phyloP scores from a whole-genome alignment of 345 rosid species.

The Eucalyptus cloeziana region DNA sequence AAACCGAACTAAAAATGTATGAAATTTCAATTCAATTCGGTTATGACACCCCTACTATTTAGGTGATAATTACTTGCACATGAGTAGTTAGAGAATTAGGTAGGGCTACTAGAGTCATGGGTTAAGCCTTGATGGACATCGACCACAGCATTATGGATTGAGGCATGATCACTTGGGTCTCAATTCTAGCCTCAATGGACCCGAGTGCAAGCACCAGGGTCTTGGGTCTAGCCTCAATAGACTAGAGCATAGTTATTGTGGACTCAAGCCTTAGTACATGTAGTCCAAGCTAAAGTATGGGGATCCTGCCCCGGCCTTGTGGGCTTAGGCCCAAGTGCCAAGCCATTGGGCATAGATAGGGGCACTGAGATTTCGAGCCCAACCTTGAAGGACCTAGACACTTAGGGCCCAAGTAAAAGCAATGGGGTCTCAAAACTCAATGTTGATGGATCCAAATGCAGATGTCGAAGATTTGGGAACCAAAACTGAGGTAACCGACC shows the following conservation, averaged over 20 bases:
- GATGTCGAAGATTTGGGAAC: background rate
- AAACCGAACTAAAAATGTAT: too few relatives aligned
- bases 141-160: background rate
- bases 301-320: background rate
- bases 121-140: background rate
- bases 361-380: background rate
- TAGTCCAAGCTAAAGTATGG: background rate
- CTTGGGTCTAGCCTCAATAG: too few relatives aligned
- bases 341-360: background rate
- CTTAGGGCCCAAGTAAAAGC: background rate
- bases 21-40: too few relatives aligned
- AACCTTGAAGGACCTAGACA: background rate
- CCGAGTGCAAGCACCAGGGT: background rate
- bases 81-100: background rate
- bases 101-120: background rate
- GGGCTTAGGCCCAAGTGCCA: background rate
- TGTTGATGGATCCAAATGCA: background rate
- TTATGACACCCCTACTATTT: background rate
- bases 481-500: background rate
- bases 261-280: background rate
- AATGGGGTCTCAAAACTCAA: background rate
- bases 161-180: background rate
- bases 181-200: background rate
- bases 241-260: accelerated
- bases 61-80: background rate